Percentiles rank a stretch among this genome's conserved stretches.
These are phyloP conservation scores for Stachybotrys echinatus DNA, from an alignment of 2,329 filamentous ascomycete genomes.

Conservation along the genomic window DNA sequence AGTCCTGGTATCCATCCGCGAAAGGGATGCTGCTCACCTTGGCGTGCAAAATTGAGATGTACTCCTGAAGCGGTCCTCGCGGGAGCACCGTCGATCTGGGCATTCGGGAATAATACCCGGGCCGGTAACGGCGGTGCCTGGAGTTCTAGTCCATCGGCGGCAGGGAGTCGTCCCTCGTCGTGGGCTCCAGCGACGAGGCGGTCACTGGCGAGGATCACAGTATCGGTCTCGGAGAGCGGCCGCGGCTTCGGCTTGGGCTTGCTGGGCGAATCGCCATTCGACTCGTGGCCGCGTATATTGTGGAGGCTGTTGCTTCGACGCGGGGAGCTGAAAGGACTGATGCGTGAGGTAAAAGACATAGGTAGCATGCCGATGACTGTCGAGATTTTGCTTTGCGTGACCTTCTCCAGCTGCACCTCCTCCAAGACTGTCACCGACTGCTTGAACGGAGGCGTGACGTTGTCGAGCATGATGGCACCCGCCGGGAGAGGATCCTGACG, in stretches of 20 bases:
- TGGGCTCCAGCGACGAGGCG: conserved; percentile 9
- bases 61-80: conserved; percentile 22
- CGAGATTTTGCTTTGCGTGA: conserved; percentile 31
- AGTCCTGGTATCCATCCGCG: background rate
- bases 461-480: background rate
- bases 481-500: too few relatives aligned
- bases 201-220: conserved; percentile 7
- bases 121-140: background rate
- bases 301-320: conserved; percentile 31
- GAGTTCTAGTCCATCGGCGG: conserved; percentile 4
- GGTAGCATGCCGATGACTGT: conserved; percentile 51
- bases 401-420: conserved; percentile 23
- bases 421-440: conserved; percentile 15
- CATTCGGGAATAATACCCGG: conserved; percentile 6
- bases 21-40: conserved; percentile 16
- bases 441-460: background rate
- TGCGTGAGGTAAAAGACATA: conserved; percentile 42
- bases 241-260: conserved; percentile 11
- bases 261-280: conserved; percentile 7
- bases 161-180: conserved; percentile 4
- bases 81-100: conserved; percentile 8
- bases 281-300: conserved; percentile 11
- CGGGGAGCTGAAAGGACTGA: conserved; percentile 46
- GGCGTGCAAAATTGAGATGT: conserved; percentile 26
- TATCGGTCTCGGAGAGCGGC: conserved; percentile 13